A percentile compares a stretch with the other conserved stretches of the same genome.
Conservation (phyloP, 1,284 basidiomycete genomes). For the Cutaneotrichosporon mucoides region DNA sequence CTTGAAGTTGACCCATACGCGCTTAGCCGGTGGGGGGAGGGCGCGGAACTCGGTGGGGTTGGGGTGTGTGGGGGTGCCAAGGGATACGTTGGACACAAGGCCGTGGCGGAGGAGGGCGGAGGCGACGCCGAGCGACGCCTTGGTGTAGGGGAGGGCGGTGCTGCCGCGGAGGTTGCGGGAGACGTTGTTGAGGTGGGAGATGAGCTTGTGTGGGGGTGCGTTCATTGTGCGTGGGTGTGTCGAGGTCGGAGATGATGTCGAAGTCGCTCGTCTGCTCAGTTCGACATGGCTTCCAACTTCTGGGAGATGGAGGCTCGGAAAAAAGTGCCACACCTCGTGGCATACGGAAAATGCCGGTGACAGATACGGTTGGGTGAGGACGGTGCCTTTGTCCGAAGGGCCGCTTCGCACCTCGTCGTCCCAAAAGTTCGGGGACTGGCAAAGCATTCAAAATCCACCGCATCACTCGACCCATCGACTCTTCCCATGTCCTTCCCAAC, state of each 20-base stretch:
- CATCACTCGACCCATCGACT: neutral
- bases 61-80: slow-evolving; percentile 40
- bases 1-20: slow-evolving; percentile 47
- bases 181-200: slow-evolving; percentile 45
- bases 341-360: neutral
- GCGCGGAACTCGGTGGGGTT: slow-evolving; percentile 33
- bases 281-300: too few species aligned
- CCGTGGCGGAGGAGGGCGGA: slow-evolving; percentile 47
- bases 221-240: slow-evolving; percentile 16
- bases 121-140: slow-evolving; percentile 40
- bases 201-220: slow-evolving; percentile 42
- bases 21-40: slow-evolving; percentile 31
- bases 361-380: neutral
- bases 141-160: slow-evolving; percentile 45
- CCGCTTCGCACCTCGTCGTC: too few species aligned
- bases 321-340: slow-evolving; percentile 20
- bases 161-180: slow-evolving; percentile 40
- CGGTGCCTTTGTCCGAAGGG: neutral
- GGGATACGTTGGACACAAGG: slow-evolving; percentile 43
- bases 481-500: slow-evolving; percentile 9
- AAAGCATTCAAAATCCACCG: neutral
- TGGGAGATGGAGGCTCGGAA: slow-evolving; percentile 3
- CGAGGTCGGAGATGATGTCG: neutral
- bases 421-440: neutral
- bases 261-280: neutral